These are phyloP conservation scores for Ophiocordyceps camponoti-leonardi DNA, from an alignment of 2,329 filamentous ascomycete genomes.

Conservation along the genomic window DNA sequence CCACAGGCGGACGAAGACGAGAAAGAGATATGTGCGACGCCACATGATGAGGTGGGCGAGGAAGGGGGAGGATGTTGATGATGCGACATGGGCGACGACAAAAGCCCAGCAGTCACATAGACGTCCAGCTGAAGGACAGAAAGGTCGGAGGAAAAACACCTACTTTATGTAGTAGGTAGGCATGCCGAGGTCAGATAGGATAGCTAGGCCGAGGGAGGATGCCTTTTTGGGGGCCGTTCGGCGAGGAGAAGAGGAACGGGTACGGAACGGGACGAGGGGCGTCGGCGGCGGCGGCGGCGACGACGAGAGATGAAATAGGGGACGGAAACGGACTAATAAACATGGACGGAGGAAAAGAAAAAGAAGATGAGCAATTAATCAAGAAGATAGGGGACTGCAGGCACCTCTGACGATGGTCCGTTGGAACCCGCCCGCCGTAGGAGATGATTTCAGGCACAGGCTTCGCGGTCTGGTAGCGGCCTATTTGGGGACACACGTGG, in stretches of 20 bases:
- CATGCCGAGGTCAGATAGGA: background rate
- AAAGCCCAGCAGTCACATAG: background rate
- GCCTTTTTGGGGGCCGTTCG: background rate
- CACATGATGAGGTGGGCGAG: slow-evolving; percentile 45
- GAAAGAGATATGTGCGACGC: slow-evolving; percentile 72
- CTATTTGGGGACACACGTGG: too few relatives aligned
- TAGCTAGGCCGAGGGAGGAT: background rate
- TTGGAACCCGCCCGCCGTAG: background rate
- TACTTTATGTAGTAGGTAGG: background rate
- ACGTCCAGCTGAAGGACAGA: background rate
- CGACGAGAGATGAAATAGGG: background rate
- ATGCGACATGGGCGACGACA: slow-evolving; percentile 6
- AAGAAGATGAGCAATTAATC: background rate
- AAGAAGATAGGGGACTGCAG: background rate
- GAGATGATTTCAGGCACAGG: background rate
- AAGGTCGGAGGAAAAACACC: background rate
- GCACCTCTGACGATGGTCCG: background rate
- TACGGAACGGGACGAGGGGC: background rate
- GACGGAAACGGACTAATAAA: background rate
- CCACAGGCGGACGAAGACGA: slow-evolving; percentile 78
- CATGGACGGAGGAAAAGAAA: too few relatives aligned
- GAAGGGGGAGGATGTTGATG: slow-evolving; percentile 6
- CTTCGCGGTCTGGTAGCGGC: too few relatives aligned
- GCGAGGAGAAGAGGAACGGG: background rate
- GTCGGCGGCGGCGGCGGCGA: background rate